These are phyloP conservation scores for Nicotiana undulata DNA, from an alignment of 257 asterid species.

Conservation along the genomic window DNA sequence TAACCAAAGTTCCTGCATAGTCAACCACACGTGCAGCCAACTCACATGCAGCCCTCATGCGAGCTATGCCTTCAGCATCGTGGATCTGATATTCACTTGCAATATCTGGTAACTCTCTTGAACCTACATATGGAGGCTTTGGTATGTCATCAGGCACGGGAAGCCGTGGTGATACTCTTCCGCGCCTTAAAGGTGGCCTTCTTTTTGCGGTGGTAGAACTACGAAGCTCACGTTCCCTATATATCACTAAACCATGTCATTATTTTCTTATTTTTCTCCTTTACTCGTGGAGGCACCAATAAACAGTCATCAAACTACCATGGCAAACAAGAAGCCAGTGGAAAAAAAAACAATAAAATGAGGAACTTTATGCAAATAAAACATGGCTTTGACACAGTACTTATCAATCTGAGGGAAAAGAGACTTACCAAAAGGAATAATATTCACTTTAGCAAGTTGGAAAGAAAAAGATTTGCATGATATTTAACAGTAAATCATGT, in stretches of 20 bases:
- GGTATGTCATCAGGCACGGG: slow-evolving; percentile 85
- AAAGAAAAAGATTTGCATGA: not conserved
- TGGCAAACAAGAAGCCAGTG: not conserved
- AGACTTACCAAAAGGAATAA: not conserved
- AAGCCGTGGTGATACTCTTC: slow-evolving; percentile 73
- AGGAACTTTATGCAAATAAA: not conserved
- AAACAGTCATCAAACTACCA: not conserved
- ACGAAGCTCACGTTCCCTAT: slow-evolving; percentile 74
- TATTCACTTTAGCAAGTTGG: not conserved
- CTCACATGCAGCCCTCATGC: slow-evolving; percentile 88
- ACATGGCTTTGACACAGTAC: not conserved
- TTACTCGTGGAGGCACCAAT: not conserved
- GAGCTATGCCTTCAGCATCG: slow-evolving; percentile 67
- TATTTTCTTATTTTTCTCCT: not conserved
- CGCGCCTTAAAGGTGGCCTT: slow-evolving; percentile 81
- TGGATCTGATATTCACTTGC: slow-evolving; percentile 63
- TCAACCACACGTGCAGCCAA: slow-evolving; percentile 92
- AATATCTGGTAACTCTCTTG: slow-evolving; percentile 64
- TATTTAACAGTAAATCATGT: not conserved
- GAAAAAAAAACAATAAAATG: not conserved
- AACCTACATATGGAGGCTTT: slow-evolving; percentile 69
- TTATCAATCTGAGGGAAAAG: not conserved
- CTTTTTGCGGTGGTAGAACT: slow-evolving; percentile 41
- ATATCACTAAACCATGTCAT: not conserved
- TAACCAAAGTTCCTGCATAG: slow-evolving; percentile 77